Conservation (phyloP, 1,139 yeast species). For the Saccharomyces pastorianus region DNA sequence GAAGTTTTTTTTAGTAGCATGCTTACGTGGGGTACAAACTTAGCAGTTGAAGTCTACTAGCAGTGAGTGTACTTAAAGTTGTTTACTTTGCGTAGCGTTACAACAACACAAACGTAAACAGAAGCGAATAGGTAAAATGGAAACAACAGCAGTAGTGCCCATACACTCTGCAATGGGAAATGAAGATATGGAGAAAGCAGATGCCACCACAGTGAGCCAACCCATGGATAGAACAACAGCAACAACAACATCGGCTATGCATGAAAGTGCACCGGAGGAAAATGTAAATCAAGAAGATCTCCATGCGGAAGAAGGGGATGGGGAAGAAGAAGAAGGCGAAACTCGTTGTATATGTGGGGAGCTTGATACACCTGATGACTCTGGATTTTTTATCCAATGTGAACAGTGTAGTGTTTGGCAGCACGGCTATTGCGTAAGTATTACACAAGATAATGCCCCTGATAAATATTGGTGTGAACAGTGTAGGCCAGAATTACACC, state of each 20-base stretch:
- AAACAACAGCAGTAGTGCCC: neutral
- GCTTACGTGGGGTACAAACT: neutral
- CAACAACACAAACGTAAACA: neutral
- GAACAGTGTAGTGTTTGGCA: slow-evolving; percentile 95
- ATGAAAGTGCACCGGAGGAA: neutral
- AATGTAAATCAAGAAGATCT: neutral
- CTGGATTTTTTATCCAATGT: slow-evolving; percentile 70
- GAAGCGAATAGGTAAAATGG: neutral
- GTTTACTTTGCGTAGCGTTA: neutral
- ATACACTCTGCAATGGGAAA: neutral
- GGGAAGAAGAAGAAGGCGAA: slow-evolving; percentile 55
- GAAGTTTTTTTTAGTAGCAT: neutral
- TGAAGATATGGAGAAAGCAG: neutral
- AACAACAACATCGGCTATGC: neutral
- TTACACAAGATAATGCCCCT: slow-evolving; percentile 51
- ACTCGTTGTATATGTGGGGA: slow-evolving; percentile 88
- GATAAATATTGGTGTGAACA: slow-evolving; percentile 90
- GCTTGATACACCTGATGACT: slow-evolving; percentile 43
- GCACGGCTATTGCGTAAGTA: slow-evolving; percentile 91
- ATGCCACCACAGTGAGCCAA: neutral
- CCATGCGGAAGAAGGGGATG: slow-evolving; percentile 15
- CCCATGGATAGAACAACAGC: neutral
- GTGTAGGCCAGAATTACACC: slow-evolving; percentile 77
- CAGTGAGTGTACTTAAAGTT: neutral
- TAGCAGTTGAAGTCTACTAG: neutral